Conservation (phyloP, 2,329 filamentous ascomycete genomes). For the Botryotinia globosa region DNA sequence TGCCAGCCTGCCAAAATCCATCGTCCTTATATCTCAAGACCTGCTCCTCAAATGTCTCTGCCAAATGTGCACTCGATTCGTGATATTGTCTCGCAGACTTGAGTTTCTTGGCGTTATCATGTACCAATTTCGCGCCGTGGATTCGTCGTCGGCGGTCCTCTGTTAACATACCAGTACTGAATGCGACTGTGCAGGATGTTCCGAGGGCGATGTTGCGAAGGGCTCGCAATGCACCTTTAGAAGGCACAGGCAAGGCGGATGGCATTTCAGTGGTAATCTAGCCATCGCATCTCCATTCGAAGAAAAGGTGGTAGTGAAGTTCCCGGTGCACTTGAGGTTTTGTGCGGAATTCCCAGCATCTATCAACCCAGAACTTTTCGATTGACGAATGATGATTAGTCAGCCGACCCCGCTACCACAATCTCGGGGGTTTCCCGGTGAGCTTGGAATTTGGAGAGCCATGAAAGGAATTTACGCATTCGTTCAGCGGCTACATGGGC, state of each 20-base stretch:
- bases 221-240: constrained; percentile 54
- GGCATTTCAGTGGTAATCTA: constrained; percentile 30
- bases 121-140: constrained; percentile 48
- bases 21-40: constrained; percentile 21
- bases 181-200: constrained; percentile 54
- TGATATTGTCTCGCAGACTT: constrained; percentile 45
- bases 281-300: constrained; percentile 28
- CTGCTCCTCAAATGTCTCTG: constrained; percentile 31
- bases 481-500: neutral
- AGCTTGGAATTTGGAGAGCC: neutral
- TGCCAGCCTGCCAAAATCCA: constrained; percentile 12
- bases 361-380: constrained; percentile 8
- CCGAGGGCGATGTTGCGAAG: constrained; percentile 55
- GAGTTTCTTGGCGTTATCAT: constrained; percentile 53
- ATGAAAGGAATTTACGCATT: neutral
- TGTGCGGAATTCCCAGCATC: constrained; percentile 1
- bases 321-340: neutral
- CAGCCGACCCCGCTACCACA: constrained; percentile 1
- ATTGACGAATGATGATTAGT: constrained; percentile 5
- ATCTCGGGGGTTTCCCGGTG: neutral
- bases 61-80: constrained; percentile 31
- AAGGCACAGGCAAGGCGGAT: constrained; percentile 49
- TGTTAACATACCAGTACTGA: constrained; percentile 44
- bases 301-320: neutral
- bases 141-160: constrained; percentile 57